A percentile compares a stretch with the other conserved stretches of the same genome.
Evolutionary conservation across 2,329 filamentous ascomycete species (phyloP).

Genomic region (Tolypocladium nubicola): DNA sequence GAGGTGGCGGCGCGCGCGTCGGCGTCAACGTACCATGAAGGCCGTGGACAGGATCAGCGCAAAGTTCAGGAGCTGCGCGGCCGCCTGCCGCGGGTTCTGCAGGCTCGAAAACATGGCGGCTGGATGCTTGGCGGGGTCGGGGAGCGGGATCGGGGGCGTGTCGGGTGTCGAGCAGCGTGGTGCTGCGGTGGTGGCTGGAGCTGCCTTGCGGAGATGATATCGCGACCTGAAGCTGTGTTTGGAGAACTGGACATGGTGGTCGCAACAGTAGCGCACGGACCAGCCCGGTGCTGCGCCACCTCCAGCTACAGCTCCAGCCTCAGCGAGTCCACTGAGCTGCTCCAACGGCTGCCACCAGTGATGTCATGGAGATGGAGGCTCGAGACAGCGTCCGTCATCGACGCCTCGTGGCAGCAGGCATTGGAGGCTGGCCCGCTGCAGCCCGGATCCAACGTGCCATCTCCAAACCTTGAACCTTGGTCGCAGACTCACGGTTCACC

Average conservation of each 20-base stretch:
- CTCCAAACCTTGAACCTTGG: background rate
- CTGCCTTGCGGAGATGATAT: no score
- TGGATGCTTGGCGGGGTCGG: background rate
- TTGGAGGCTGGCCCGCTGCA: background rate
- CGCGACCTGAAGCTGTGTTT: conserved; percentile 3
- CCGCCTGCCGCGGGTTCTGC: conserved; percentile 67
- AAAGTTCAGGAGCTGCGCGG: conserved; percentile 80
- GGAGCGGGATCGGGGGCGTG: background rate
- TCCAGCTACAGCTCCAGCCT: background rate
- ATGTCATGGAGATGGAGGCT: background rate
- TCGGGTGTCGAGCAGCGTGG: background rate
- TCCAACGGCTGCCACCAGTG: background rate
- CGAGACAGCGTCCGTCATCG: background rate
- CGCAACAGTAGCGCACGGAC: background rate
- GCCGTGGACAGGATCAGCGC: conserved; percentile 81
- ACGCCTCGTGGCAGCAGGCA: no score
- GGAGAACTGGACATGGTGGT: conserved; percentile 17
- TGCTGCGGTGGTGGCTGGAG: background rate
- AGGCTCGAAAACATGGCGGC: conserved; percentile 55
- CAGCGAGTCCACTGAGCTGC: background rate
- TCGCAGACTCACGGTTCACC: background rate
- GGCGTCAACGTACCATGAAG: conserved; percentile 60
- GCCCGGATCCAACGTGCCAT: background rate
- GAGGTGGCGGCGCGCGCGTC: background rate
- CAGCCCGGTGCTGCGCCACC: background rate